phyloP scores from a whole-genome alignment of 2,329 filamentous ascomycete genomes.

The Ophiocordyceps unilateralis region DNA sequence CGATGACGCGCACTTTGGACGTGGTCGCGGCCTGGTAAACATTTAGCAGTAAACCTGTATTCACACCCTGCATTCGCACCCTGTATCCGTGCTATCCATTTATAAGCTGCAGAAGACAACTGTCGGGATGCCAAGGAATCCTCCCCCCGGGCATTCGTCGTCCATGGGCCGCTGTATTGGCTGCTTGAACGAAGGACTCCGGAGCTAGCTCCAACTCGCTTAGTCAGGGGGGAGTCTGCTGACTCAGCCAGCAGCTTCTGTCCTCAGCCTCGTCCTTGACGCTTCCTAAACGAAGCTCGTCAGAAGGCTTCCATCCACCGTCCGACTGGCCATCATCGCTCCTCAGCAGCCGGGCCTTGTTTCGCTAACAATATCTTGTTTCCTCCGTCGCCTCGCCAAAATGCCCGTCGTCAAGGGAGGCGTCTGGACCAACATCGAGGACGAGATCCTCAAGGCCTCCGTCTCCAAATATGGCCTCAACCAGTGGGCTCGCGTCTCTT shows the following conservation, averaged over 20 bases:
- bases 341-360: too few species aligned
- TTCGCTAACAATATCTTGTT: too few species aligned
- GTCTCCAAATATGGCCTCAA: slow-evolving; percentile 92
- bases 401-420: slow-evolving; percentile 63
- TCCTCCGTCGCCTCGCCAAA: slow-evolving; percentile 6
- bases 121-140: too few species aligned
- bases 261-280: not conserved
- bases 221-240: not conserved
- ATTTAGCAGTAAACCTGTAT: not conserved
- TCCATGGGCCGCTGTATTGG: too few species aligned
- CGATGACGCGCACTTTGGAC: not conserved
- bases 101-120: not conserved
- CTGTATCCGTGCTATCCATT: too few species aligned
- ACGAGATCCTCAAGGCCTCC: slow-evolving; percentile 93
- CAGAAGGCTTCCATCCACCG: not conserved
- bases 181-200: too few species aligned
- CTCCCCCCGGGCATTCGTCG: too few species aligned
- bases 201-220: not conserved
- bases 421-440: slow-evolving; percentile 64
- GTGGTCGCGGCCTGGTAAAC: not conserved
- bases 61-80: too few species aligned
- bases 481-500: slow-evolving; percentile 97
- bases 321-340: too few species aligned
- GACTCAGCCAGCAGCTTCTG: not conserved
- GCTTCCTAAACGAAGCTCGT: not conserved